phyloP scores from a whole-genome alignment of 768 basidiomycete species.

The Tricholoma bakamatsutake region DNA sequence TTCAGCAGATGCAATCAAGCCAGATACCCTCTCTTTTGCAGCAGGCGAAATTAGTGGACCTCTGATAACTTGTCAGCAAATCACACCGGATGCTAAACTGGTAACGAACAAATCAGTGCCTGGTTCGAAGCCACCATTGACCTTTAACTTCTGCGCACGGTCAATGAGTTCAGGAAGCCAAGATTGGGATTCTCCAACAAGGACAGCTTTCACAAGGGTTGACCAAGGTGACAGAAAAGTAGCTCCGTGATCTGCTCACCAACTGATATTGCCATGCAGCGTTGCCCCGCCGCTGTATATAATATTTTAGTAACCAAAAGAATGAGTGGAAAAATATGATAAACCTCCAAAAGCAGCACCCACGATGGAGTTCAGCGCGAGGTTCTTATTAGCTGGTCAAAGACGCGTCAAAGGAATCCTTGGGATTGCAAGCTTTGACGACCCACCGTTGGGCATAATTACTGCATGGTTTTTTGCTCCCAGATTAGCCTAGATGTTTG shows the following conservation, averaged over 20 bases:
- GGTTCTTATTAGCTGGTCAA: slow-evolving; percentile 77
- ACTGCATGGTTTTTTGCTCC: slow-evolving; percentile 98
- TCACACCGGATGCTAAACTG: neutral
- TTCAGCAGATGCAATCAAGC: slow-evolving; percentile 67
- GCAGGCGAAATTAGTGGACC: slow-evolving; percentile 80
- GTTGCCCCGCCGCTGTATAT: slow-evolving; percentile 80
- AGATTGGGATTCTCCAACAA: slow-evolving; percentile 72
- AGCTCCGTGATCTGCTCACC: slow-evolving; percentile 37
- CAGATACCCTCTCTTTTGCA: slow-evolving; percentile 72
- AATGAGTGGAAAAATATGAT: slow-evolving; percentile 4
- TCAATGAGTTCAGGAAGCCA: slow-evolving; percentile 89
- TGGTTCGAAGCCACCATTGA: slow-evolving; percentile 87
- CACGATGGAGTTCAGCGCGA: slow-evolving; percentile 85
- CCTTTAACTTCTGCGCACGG: slow-evolving; percentile 71
- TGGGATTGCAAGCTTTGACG: neutral
- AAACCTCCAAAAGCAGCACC: slow-evolving; percentile 91
- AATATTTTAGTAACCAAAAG: neutral
- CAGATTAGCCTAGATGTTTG: slow-evolving; percentile 43
- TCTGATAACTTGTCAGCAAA: slow-evolving; percentile 25
- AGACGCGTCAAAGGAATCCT: neutral
- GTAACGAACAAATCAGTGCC: slow-evolving; percentile 67
- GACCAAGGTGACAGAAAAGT: neutral
- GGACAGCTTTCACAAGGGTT: slow-evolving; percentile 42
- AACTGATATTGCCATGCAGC: slow-evolving; percentile 96
- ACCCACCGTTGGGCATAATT: slow-evolving; percentile 86